phyloP scores from a whole-genome alignment of 78 protist species.

The Anaeramoeba flamelloides region DNA sequence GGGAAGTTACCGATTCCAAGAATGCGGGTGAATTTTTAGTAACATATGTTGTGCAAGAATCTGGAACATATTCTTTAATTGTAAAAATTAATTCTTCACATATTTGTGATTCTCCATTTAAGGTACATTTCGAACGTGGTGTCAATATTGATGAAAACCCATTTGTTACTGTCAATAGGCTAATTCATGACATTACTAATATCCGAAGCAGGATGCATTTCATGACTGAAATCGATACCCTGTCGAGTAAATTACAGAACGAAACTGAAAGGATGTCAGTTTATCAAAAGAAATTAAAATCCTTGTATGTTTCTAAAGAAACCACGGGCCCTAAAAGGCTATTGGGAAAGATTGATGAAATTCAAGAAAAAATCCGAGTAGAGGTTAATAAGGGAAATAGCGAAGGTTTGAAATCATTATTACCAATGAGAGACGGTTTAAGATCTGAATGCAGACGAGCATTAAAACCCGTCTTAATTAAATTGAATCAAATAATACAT shows the following conservation, averaged over 20 bases:
- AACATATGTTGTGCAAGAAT: background rate
- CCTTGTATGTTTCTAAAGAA: background rate
- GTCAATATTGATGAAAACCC: background rate
- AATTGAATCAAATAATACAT: background rate
- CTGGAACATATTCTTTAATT: background rate
- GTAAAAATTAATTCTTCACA: background rate
- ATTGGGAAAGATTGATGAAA: background rate
- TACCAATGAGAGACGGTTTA: conserved; percentile 1
- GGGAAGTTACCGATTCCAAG: background rate
- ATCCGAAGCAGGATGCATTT: background rate
- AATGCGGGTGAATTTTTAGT: background rate
- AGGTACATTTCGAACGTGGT: background rate
- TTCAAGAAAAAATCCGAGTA: background rate
- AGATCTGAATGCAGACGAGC: background rate
- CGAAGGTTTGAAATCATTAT: background rate
- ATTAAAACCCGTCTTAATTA: background rate
- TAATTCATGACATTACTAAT: background rate
- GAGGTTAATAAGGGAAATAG: background rate
- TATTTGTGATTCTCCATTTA: background rate
- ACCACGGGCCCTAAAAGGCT: background rate
- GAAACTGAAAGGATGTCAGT: background rate
- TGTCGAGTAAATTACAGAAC: background rate
- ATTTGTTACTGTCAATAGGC: background rate
- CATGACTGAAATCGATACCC: background rate
- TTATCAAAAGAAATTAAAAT: background rate